Evolutionary conservation across 805 yeast species (phyloP).

Genomic region (Sugiyamaella valdiviana): DNA sequence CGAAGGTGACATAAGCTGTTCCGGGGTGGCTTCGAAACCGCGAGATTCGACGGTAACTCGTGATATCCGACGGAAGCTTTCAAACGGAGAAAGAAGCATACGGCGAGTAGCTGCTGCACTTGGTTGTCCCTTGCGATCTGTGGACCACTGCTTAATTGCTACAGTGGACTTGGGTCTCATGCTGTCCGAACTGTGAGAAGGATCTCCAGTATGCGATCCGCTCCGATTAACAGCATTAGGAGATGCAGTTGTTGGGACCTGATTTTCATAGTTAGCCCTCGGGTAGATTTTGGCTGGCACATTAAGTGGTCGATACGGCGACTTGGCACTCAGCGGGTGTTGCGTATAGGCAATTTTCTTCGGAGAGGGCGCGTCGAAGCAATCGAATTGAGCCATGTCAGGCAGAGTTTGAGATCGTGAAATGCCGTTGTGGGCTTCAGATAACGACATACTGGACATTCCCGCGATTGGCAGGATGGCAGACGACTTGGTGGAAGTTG

Average conservation of each 20-base stretch:
- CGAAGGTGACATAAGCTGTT: background rate
- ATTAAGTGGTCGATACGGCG: slow-evolving; percentile 18
- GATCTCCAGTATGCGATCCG: background rate
- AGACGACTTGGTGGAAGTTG: background rate
- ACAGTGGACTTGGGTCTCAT: slow-evolving; percentile 18
- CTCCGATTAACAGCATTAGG: background rate
- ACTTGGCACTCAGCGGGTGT: slow-evolving; percentile 5
- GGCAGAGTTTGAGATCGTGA: slow-evolving; percentile 13
- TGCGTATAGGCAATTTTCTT: background rate
- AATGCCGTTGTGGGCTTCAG: background rate
- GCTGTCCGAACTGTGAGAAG: background rate
- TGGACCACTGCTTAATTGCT: slow-evolving; percentile 10
- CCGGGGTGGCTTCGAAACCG: background rate
- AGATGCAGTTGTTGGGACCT: background rate
- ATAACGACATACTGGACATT: background rate
- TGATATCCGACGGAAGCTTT: slow-evolving; percentile 9
- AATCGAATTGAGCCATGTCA: slow-evolving; percentile 3
- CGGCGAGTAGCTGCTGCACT: slow-evolving; percentile 18
- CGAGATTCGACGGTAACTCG: slow-evolving; percentile 1
- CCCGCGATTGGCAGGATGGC: background rate
- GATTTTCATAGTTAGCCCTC: background rate
- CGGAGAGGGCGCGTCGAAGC: background rate
- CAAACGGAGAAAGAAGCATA: slow-evolving; percentile 19
- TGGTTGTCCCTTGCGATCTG: slow-evolving; percentile 2
- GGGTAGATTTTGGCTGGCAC: slow-evolving; percentile 17